These are phyloP conservation scores for Taxawa tesnikishii DNA, from an alignment of 2,329 filamentous ascomycete species.

Conservation along the genomic window DNA sequence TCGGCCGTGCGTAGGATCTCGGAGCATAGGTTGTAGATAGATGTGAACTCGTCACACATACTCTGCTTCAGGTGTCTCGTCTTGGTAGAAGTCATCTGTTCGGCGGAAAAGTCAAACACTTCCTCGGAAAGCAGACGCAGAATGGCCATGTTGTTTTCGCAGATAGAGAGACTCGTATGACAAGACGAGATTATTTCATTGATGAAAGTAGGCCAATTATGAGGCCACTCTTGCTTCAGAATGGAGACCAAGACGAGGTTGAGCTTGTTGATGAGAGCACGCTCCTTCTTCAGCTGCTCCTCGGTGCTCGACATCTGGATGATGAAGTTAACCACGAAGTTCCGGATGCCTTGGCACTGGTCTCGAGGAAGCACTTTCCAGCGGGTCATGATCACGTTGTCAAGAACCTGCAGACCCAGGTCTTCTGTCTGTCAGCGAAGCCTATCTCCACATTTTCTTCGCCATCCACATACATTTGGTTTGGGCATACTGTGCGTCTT, in stretches of 20 bases:
- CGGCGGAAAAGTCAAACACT: constrained; percentile 96
- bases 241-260: constrained; percentile 96
- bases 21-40: constrained; percentile 94
- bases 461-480: constrained; percentile 70
- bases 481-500: constrained; percentile 83
- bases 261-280: constrained; percentile 91
- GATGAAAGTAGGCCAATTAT: constrained; percentile 99
- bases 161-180: constrained; percentile 89
- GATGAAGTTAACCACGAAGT: constrained; percentile 98
- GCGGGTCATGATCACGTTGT: constrained; percentile 96
- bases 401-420: constrained; percentile 87
- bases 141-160: constrained; percentile 99
- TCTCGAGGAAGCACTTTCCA: constrained; percentile 97
- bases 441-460: not conserved
- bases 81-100: constrained; percentile 98
- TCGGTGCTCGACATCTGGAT: constrained; percentile 86
- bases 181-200: constrained; percentile 98
- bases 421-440: constrained; percentile 41
- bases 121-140: constrained; percentile 91
- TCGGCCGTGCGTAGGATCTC: constrained; percentile 87
- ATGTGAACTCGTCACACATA: constrained; percentile 97
- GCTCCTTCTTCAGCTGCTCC: constrained; percentile 71
- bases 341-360: constrained; percentile 91
- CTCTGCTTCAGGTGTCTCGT: constrained; percentile 93
- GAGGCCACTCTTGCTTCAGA: constrained; percentile 98